Evolutionary conservation across 192 early-diverging fungal genomes (phyloP).

Genomic region (Podila epicladia): DNA sequence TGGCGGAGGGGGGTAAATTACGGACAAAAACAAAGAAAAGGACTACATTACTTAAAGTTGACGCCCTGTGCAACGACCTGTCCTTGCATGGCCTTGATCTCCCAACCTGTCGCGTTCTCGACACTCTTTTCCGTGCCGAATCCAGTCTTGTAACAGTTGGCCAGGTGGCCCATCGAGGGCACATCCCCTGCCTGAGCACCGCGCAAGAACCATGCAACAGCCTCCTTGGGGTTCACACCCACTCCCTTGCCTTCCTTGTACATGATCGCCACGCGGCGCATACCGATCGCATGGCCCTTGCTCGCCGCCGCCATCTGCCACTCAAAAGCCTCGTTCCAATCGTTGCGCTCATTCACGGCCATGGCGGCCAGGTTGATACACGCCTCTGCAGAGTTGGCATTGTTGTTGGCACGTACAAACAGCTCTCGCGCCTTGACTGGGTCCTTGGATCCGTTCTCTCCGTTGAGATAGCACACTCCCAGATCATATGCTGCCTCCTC

Average conservation of each 20-base stretch:
- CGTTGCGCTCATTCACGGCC: slow-evolving; percentile 55
- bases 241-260: slow-evolving; percentile 68
- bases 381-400: slow-evolving; percentile 60
- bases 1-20: too few relatives aligned
- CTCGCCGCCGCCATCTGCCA: slow-evolving; percentile 65
- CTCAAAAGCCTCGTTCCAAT: slow-evolving; percentile 58
- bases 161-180: slow-evolving; percentile 80
- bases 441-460: slow-evolving; percentile 72
- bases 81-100: slow-evolving; percentile 62
- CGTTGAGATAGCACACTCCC: slow-evolving; percentile 86
- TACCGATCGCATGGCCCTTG: slow-evolving; percentile 64
- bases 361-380: slow-evolving; percentile 68
- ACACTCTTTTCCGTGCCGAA: slow-evolving; percentile 66
- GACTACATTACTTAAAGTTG: slow-evolving; percentile 30
- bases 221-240: slow-evolving; percentile 54
- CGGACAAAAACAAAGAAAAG: too few relatives aligned
- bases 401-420: slow-evolving; percentile 59
- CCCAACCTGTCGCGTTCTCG: slow-evolving; percentile 67
- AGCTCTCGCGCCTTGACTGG: slow-evolving; percentile 53
- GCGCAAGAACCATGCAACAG: slow-evolving; percentile 67
- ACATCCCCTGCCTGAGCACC: slow-evolving; percentile 77
- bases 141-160: slow-evolving; percentile 84
- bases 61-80: slow-evolving; percentile 47
- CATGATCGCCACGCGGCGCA: slow-evolving; percentile 64
- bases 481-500: slow-evolving; percentile 66